Evolutionary conservation across 345 rosid species (phyloP), one percentile per base, ranked within the genome.

Genomic region (Acer campestre): DNA sequence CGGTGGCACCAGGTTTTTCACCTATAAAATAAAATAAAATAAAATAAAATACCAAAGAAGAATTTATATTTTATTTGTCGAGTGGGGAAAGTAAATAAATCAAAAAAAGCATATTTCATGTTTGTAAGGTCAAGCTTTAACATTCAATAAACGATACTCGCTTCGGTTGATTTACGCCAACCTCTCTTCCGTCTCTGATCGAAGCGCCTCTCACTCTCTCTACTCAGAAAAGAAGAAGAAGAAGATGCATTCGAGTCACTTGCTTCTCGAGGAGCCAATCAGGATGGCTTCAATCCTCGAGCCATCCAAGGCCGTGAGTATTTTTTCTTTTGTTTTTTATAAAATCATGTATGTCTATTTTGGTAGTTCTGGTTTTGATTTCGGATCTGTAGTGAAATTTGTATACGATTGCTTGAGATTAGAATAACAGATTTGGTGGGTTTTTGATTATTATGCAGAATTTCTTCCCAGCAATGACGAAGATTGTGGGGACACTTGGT

Each of bases 261-360:
- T 95, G 85, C 98, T 95, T 74, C 95, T 92, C 38, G 99, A 95
- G 77, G 99, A 93, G 93, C 99, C 99, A 4, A 95, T 95, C 78
- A 85, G 99, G 94, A 95, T 95, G 99, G 97, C 96, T 80, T 91
- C 97, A 56, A 92, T 95, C 79, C 97, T 95, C 80, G 97, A 95
- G 86, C 92, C 99, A 44, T 92, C 99, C 48, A 96, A 96, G 83
- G 75, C 93, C n/a, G 98, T 96, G 51, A 91, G 89, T 82, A 49
- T 20, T 23, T 27, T 3, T 71, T 31, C 40, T 35, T 67, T 77
- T 40, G 13, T 55, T 48, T 65, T 22, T 70, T 2, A 42, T n/a
- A n/a, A 42, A 42, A 42, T 8, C 2, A 46, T 46, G 11, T 46
- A 46, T 46, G 10, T 46, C 3, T 46, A 14, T 46, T 46, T 46